Percentiles rank a stretch among this genome's conserved stretches.
These are phyloP conservation scores for Aaosphaeria arxii DNA, from an alignment of 2,329 filamentous ascomycete species.

Conservation along the genomic window DNA sequence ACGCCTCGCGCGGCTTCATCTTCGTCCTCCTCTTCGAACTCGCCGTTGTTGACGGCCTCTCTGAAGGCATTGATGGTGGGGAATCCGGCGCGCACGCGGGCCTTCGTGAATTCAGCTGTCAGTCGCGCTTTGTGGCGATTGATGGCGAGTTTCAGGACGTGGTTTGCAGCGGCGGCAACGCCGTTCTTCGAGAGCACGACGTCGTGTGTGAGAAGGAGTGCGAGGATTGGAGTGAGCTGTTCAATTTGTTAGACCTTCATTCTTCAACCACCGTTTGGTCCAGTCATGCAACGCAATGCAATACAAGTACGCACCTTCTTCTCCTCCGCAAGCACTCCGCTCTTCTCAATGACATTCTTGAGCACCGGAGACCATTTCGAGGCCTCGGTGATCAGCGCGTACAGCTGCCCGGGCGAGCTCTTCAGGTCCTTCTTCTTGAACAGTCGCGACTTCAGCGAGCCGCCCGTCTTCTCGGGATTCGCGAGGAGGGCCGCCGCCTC, in stretches of 20 bases:
- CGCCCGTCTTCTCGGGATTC: conserved; percentile 62
- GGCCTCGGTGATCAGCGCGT: conserved; percentile 80
- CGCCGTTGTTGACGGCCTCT: conserved; percentile 51
- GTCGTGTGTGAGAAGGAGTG: conserved; percentile 83
- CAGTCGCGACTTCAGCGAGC: conserved; percentile 82
- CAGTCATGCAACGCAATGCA: too few species aligned
- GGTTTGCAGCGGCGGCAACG: conserved; percentile 74
- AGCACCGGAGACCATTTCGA: conserved; percentile 87
- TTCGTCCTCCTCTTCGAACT: conserved; percentile 25
- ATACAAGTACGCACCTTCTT: conserved; percentile 64
- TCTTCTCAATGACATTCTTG: conserved; percentile 83
- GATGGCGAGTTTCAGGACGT: conserved; percentile 73
- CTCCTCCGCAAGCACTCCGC: conserved; percentile 74
- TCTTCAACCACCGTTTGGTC: background rate
- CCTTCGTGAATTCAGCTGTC: conserved; percentile 76
- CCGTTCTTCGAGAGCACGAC: conserved; percentile 77
- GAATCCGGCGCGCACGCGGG: conserved; percentile 69
- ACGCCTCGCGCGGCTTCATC: conserved; percentile 14
- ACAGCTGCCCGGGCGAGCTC: conserved; percentile 76
- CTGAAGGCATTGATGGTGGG: conserved; percentile 66
- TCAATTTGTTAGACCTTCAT: conserved; percentile 3
- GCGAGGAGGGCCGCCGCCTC: conserved; percentile 78
- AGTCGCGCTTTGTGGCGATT: conserved; percentile 80
- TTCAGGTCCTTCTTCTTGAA: conserved; percentile 73
- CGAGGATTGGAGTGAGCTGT: conserved; percentile 75